Percentiles rank a stretch among this genome's conserved stretches.
These are phyloP conservation scores for Cladosporium colombiae DNA, from an alignment of 2,329 filamentous ascomycete genomes.

Conservation along the genomic window DNA sequence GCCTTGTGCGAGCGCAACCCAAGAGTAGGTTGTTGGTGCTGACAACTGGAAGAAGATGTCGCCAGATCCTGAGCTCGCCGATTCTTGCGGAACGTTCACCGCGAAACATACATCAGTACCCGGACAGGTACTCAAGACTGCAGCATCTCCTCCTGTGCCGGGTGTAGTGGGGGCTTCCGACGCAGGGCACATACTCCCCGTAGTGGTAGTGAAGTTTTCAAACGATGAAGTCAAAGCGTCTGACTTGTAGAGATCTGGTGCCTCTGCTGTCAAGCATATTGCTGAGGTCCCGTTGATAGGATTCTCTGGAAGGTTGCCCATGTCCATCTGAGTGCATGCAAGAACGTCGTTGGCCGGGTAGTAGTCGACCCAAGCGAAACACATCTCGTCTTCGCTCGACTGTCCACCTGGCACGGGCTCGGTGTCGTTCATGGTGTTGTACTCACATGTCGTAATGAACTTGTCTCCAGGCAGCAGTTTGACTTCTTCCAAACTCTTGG, in stretches of 20 bases:
- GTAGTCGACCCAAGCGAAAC: slow-evolving; percentile 28
- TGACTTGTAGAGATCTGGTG: slow-evolving; percentile 16
- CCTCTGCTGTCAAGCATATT: slow-evolving; percentile 21
- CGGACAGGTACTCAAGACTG: slow-evolving; percentile 18
- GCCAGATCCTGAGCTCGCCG: slow-evolving; percentile 52
- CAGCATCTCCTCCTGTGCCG: not conserved
- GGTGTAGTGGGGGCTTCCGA: not conserved
- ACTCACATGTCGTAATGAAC: slow-evolving; percentile 28
- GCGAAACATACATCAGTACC: slow-evolving; percentile 46
- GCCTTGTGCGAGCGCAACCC: slow-evolving; percentile 60
- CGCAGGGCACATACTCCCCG: slow-evolving; percentile 20
- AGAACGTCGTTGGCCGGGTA: slow-evolving; percentile 25
- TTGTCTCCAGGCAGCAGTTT: slow-evolving; percentile 26
- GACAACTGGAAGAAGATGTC: slow-evolving; percentile 61
- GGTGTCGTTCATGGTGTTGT: slow-evolving; percentile 25
- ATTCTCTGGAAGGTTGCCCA: slow-evolving; percentile 9
- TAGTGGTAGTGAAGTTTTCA: slow-evolving; percentile 5
- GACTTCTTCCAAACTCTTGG: slow-evolving; percentile 23
- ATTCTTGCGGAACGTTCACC: slow-evolving; percentile 56
- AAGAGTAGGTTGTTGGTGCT: slow-evolving; percentile 55
- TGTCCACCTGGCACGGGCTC: slow-evolving; percentile 24
- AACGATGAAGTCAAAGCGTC: slow-evolving; percentile 19
- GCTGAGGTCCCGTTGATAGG: slow-evolving; percentile 22
- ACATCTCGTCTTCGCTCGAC: slow-evolving; percentile 26
- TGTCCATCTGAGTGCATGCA: slow-evolving; percentile 25